Percentiles rank a stretch among this genome's conserved stretches.
Conservation (phyloP, 208 protist species). For the Crithidia mellificae region DNA sequence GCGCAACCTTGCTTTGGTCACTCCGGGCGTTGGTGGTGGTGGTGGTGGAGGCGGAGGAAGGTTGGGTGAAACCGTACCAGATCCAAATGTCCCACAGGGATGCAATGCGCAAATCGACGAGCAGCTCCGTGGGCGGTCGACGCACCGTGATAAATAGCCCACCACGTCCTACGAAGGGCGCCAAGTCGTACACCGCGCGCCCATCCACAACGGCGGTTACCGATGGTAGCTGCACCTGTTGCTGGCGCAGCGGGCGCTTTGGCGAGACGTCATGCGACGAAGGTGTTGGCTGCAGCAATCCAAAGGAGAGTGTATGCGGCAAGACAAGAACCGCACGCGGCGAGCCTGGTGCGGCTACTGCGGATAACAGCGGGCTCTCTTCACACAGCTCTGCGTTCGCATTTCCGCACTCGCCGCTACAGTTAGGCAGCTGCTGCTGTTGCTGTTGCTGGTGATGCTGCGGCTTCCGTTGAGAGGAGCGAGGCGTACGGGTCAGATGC, state of each 20-base stretch:
- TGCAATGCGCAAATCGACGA: slow-evolving; percentile 19
- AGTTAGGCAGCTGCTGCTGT: too few species aligned
- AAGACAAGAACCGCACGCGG: background rate
- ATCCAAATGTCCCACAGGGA: slow-evolving; percentile 22
- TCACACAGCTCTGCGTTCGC: too few species aligned
- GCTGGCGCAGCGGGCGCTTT: background rate
- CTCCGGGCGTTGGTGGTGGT: background rate
- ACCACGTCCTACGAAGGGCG: background rate
- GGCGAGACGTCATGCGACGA: too few species aligned
- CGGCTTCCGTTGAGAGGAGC: background rate
- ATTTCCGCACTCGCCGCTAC: too few species aligned
- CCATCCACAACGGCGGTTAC: slow-evolving; percentile 2
- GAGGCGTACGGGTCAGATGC: slow-evolving; percentile 11
- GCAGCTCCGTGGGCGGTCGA: slow-evolving; percentile 18
- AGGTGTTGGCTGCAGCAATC: background rate
- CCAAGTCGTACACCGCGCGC: slow-evolving; percentile 1
- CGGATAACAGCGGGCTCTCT: too few species aligned
- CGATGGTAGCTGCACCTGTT: background rate
- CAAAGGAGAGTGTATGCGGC: background rate
- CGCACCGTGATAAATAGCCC: background rate
- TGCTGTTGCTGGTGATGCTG: slow-evolving; percentile 1
- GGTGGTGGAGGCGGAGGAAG: background rate
- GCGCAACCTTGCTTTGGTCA: too few species aligned
- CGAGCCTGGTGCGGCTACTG: background rate
- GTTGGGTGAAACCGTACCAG: slow-evolving; percentile 9